A percentile compares a stretch with the other conserved stretches of the same genome.
These are phyloP conservation scores for Leucocoprinus leucothites DNA, from an alignment of 768 basidiomycete species.

Conservation along the genomic window DNA sequence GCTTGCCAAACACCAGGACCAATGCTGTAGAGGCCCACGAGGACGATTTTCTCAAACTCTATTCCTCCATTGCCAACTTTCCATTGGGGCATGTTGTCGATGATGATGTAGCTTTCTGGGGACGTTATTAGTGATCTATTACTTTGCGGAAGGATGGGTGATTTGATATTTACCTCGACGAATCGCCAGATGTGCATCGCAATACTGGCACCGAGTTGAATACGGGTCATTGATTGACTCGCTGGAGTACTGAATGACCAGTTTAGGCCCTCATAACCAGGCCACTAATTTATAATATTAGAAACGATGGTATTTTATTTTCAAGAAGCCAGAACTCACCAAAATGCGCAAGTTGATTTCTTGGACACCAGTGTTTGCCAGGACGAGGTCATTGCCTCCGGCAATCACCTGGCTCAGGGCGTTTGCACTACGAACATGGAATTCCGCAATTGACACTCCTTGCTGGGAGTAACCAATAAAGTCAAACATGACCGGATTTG, in stretches of 20 bases:
- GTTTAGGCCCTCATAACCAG: conserved; percentile 13
- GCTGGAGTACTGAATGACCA: conserved; percentile 9
- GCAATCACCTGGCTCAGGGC: conserved; percentile 35
- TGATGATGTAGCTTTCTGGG: conserved; percentile 6
- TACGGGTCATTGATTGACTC: conserved; percentile 12
- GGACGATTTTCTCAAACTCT: conserved; percentile 39
- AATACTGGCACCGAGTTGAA: conserved; percentile 11
- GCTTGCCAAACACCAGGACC: conserved; percentile 49
- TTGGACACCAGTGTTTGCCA: conserved; percentile 30
- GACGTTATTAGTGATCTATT: background rate
- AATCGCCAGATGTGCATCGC: conserved; percentile 1
- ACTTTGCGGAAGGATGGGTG: background rate
- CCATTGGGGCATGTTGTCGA: conserved; percentile 7
- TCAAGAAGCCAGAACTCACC: conserved; percentile 22
- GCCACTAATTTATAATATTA: conserved; percentile 8
- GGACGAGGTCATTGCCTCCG: conserved; percentile 36
- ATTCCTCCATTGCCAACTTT: conserved; percentile 31
- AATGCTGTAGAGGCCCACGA: conserved; percentile 40
- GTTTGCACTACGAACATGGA: conserved; percentile 31
- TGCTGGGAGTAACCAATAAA: conserved; percentile 36
- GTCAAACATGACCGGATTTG: conserved; percentile 37
- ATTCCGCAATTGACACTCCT: conserved; percentile 46
- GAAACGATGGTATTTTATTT: background rate
- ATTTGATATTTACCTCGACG: conserved; percentile 3
- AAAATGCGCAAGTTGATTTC: conserved; percentile 35